Base-by-base conservation (phyloP, 768 basidiomycete species). In the Phylloporus sp. region DNA sequence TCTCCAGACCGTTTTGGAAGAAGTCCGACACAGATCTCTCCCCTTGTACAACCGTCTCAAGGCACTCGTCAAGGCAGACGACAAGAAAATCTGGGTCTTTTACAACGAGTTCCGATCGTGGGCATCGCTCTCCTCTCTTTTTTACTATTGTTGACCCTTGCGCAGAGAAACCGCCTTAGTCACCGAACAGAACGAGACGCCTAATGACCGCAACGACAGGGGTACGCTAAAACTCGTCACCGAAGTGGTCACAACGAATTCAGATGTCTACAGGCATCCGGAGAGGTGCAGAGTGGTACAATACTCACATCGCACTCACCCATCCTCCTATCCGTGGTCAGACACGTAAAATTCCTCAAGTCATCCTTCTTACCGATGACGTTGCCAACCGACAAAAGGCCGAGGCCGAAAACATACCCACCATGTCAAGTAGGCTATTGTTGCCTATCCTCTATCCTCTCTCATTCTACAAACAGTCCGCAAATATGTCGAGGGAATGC, bases 171-270 rank as follows among this genome's bases (percentile, higher is more conserved):
- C 91, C 0, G 89, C 88, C 0, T 79, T 92, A 10, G 75, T 88
- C 35, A 75, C 88, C 15, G 82, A 87, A 56, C 83, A 87, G 49
- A 83, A 76, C 5, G 91, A 95, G 70, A 83, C 82, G 0, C 91
- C 93, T 0, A 98, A 98, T 59, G 97, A 99, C 65, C 78, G 89
- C 24, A 98, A 98, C 63, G 97, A 98, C 65, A 74, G 97, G 80
- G 88, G 94, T 91, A 52, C 16, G 24, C 12, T 63, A 6, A 27
- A 6, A 15, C 12, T 26, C 22, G 2, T 9, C 13, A 11, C 22
- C 23, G 34, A 26, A 6, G 4, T 3, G 4, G 9, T 27, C 6
- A 34, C n/a, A 0, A 13, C 29, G 6, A 0, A 4, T 5, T n/a
- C 44, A 22, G 62, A 12, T 5, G 8, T 49, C 1, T n/a, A 24